Conservation (phyloP, 2,329 filamentous ascomycete genomes). For the Penicillium sclerotigenum region DNA sequence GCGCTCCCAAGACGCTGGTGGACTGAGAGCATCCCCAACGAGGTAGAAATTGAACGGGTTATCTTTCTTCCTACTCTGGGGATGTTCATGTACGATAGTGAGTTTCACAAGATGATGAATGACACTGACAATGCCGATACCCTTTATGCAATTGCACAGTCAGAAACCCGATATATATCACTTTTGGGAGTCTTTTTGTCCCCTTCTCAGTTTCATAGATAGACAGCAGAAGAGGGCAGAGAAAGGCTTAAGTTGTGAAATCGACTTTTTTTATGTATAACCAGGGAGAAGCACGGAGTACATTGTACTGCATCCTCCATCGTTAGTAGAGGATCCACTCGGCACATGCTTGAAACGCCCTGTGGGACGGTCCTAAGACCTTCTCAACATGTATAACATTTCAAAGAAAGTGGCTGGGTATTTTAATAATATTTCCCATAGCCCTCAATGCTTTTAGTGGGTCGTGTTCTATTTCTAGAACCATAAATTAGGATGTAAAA, state of each 20-base stretch:
- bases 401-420: not conserved
- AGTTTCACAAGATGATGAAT: slow-evolving; percentile 2
- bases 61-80: not conserved
- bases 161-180: not conserved
- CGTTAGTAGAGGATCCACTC: not conserved
- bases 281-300: too few species aligned
- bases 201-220: too few species aligned
- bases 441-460: not conserved
- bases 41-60: not conserved
- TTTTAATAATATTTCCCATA: not conserved
- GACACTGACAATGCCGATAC: not conserved
- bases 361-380: not conserved
- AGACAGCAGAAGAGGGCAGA: too few species aligned
- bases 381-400: not conserved
- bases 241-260: too few species aligned
- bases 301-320: not conserved
- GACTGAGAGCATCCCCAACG: not conserved
- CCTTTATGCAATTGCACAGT: not conserved
- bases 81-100: slow-evolving; percentile 1
- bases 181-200: too few species aligned
- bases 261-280: too few species aligned
- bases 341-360: slow-evolving; percentile 6
- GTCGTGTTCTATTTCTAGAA: not conserved
- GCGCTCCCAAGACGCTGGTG: not conserved
- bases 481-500: not conserved